A percentile compares a stretch with the other conserved stretches of the same genome.
phyloP scores from a whole-genome alignment of 2,329 filamentous ascomycete species.

The Chaetomium sp. region DNA sequence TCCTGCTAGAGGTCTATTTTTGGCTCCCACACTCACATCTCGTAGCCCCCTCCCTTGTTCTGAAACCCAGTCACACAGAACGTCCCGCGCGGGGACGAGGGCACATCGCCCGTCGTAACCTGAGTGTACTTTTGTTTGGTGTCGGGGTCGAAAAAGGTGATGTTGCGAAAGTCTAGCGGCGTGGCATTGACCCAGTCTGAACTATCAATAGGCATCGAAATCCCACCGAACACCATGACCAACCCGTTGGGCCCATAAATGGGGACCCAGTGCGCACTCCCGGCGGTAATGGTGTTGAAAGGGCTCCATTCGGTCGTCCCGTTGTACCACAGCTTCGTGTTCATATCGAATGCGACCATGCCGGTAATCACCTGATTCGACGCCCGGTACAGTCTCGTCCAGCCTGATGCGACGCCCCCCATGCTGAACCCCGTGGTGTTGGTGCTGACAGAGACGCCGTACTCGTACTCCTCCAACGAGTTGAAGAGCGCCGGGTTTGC shows the following conservation, averaged over 20 bases:
- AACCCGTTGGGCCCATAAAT: conserved; percentile 15
- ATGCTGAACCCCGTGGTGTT: conserved; percentile 13
- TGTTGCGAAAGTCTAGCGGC: conserved; percentile 9
- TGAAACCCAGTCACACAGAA: conserved; percentile 10
- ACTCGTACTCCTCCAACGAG: conserved; percentile 7
- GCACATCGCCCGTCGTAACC: conserved; percentile 11
- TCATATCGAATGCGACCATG: conserved; percentile 17
- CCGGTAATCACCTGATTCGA: conserved; percentile 12
- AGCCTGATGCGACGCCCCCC: conserved; percentile 14
- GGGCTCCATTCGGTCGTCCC: conserved; percentile 14
- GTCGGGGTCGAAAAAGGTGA: conserved; percentile 19
- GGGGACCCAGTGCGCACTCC: conserved; percentile 9
- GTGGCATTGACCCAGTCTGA: neutral
- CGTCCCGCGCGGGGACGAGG: neutral
- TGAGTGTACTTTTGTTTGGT: conserved; percentile 15
- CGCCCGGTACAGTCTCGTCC: conserved; percentile 9
- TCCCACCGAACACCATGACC: conserved; percentile 16
- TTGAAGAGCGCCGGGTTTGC: conserved; percentile 9
- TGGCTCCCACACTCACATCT: conserved; percentile 14
- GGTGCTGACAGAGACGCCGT: conserved; percentile 4
- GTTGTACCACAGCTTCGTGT: conserved; percentile 12
- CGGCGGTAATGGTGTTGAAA: conserved; percentile 5
- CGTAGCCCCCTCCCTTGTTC: conserved; percentile 13
- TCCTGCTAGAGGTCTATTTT: neutral
- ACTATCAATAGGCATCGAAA: neutral